These are phyloP conservation scores for Dryas integrifolia DNA, from an alignment of 331 rosid genomes.

Conservation along the genomic window DNA sequence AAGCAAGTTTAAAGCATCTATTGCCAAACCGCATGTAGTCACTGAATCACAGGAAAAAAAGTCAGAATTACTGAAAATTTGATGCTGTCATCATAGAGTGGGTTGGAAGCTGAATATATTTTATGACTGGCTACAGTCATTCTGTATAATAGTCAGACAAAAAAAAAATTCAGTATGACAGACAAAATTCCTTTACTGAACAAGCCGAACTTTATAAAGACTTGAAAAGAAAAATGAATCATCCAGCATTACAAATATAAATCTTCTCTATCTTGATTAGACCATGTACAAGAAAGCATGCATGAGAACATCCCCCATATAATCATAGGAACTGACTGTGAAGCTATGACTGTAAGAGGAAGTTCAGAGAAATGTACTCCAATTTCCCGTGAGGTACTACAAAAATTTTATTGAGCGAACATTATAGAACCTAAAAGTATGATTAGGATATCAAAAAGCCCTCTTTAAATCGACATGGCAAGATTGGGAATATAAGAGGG, in stretches of 20 bases:
- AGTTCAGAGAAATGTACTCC: constrained; percentile 7
- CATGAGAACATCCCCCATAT: neutral
- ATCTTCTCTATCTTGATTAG: constrained; percentile 3
- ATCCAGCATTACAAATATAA: neutral
- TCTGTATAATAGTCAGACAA: neutral
- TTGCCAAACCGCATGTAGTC: constrained; percentile 84
- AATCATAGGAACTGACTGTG: neutral
- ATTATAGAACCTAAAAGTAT: neutral
- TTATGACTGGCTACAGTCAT: neutral
- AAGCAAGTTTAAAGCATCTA: constrained; percentile 74
- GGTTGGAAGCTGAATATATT: constrained; percentile 12
- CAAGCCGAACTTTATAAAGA: neutral
- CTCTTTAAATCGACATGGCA: neutral
- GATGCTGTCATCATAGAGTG: constrained; percentile 4
- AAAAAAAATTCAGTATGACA: neutral
- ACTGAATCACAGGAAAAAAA: constrained; percentile 48
- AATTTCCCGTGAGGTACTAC: neutral
- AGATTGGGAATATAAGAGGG: neutral
- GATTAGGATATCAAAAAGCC: neutral
- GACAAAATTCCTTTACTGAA: neutral
- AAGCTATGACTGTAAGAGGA: constrained; percentile 6
- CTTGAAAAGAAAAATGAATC: neutral
- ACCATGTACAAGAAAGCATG: neutral
- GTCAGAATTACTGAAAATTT: constrained; percentile 25
- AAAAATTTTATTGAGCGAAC: constrained; percentile 1